phyloP scores from a whole-genome alignment of 1,284 basidiomycete genomes.

The Ganoderma sinense region DNA sequence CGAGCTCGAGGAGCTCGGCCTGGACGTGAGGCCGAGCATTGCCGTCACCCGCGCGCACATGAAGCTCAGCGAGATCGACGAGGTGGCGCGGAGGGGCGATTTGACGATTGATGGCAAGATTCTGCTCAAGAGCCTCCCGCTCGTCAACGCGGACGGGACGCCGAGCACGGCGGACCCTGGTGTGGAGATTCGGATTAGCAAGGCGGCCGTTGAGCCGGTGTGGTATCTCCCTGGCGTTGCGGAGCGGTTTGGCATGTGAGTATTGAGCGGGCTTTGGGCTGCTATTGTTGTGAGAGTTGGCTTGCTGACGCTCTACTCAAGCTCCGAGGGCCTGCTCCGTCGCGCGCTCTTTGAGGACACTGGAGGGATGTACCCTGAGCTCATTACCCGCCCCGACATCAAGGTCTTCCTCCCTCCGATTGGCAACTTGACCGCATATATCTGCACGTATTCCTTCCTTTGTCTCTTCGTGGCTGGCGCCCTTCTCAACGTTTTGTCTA shows the following conservation, averaged over 20 bases:
- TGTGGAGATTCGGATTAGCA: slow-evolving; percentile 87
- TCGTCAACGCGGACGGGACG: slow-evolving; percentile 69
- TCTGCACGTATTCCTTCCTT: slow-evolving; percentile 60
- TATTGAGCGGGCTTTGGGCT: slow-evolving; percentile 21
- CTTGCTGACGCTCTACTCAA: slow-evolving; percentile 37
- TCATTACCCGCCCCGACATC: slow-evolving; percentile 94
- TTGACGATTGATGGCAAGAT: slow-evolving; percentile 87
- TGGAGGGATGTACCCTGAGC: slow-evolving; percentile 96
- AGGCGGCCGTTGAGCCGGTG: slow-evolving; percentile 91
- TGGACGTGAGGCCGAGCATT: slow-evolving; percentile 91
- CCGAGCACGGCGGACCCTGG: slow-evolving; percentile 73
- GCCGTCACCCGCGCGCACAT: slow-evolving; percentile 90
- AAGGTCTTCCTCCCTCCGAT: slow-evolving; percentile 97
- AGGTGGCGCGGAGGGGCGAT: slow-evolving; percentile 76
- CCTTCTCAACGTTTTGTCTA: not conserved
- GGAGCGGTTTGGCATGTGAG: slow-evolving; percentile 87
- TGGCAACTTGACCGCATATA: slow-evolving; percentile 92
- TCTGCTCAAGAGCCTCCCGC: slow-evolving; percentile 70
- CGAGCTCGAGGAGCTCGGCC: slow-evolving; percentile 68
- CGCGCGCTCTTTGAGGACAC: slow-evolving; percentile 94
- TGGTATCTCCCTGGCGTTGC: slow-evolving; percentile 97
- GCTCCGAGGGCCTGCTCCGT: slow-evolving; percentile 85
- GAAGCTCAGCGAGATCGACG: slow-evolving; percentile 93
- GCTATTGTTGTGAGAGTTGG: slow-evolving; percentile 1
- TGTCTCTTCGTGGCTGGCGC: no score